Evolutionary conservation across 2,329 filamentous ascomycete species (phyloP), one percentile per base, ranked within the genome.

Genomic region (Lachnellula cervina): DNA sequence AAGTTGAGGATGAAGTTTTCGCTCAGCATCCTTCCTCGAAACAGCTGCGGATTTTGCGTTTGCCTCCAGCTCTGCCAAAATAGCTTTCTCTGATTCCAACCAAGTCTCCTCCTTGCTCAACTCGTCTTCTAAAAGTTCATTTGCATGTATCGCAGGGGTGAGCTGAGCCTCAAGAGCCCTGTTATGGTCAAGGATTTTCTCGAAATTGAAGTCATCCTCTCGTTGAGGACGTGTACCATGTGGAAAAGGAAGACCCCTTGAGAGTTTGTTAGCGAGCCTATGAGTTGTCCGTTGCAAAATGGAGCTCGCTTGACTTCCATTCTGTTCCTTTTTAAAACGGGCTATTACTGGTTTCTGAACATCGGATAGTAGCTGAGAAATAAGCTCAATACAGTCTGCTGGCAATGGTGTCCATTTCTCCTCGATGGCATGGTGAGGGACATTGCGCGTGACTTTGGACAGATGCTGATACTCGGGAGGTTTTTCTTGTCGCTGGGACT

Each of bases 371-470:
- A 88, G 75, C 16, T 74, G 69, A 17, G 76, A 73, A n/a, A 86
- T 76, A 51, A 78, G 78, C 7, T 78, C 72, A 53, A 87, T 71
- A 43, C 84, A 81, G 23, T 76, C 70, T 6, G 73, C 68, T 4
- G 81, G 76, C 5, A 89, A 75, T 5, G 80, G 75, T 2, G 76
- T 73, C 87, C 87, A 90, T 67, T 87, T 89, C 43, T 84, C 73
- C 43, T 87, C 79, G 56, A 95, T 87, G 38, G 77, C 80, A 28
- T 80, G 78, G 58, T 79, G 80, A n/a, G 83, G 80, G 44, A 90
- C 74, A 43, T 74, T 75, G 37, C 76, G 78, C 13, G 74, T 78
- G 32, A 74, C 74, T 14, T 80, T 70, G 6, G 76, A 73, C 49
- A 86, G 71, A 62, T 81, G 78, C 45, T 76, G 75, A 67, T 80